Base-by-base conservation (phyloP, 1,284 basidiomycete genomes). In the Pholiota adiposa region DNA sequence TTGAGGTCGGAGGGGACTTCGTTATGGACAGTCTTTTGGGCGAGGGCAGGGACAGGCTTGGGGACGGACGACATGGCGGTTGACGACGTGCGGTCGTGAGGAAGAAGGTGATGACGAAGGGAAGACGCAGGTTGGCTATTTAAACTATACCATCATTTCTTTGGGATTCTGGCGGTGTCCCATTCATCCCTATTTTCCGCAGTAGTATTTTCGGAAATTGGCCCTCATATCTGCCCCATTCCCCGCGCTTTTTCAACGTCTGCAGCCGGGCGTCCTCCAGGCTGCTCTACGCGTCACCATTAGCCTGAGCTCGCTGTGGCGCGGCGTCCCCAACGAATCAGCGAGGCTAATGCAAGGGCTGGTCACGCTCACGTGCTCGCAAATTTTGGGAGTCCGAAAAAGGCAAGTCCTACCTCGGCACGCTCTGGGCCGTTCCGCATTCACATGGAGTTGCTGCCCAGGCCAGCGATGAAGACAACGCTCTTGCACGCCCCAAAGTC, bases 1-100 rank as follows among this genome's bases (percentile, higher is more conserved):
- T 58, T 52, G 56, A 58, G 50, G 50, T 58, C 56, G 50, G 56
- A 3, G 56, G 56, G 56, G 11, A 44, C 41, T 19, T 58, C 56
- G 14, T 50, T 49, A 38, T 19, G 14, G 44, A 33, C 43, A 27
- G 21, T 9, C 54, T 53, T 36, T 25, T 51, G 12, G 27, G 48
- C 27, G 16, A 41, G 9, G 18, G 33, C 14, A 29, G 43, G 46
- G 29, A 36, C 33, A 4, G 54, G 31, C 21, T 38, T 29, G 18
- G 38, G 31, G 49, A 53, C 51, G 51, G 51, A 53, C 51, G 51
- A 52, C 49, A 58, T 58, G 38, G 49, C 12, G 14, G 49, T 19
- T 11, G 29, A 31, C 31, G 56, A 44, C 41, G 19, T 44, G 44
- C 12, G n/a, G 54, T 46, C 54, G 54, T 34, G 19, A 18, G 29